Conservation (phyloP, 192 early-diverging fungal genomes). For the Podila clonocystis region DNA sequence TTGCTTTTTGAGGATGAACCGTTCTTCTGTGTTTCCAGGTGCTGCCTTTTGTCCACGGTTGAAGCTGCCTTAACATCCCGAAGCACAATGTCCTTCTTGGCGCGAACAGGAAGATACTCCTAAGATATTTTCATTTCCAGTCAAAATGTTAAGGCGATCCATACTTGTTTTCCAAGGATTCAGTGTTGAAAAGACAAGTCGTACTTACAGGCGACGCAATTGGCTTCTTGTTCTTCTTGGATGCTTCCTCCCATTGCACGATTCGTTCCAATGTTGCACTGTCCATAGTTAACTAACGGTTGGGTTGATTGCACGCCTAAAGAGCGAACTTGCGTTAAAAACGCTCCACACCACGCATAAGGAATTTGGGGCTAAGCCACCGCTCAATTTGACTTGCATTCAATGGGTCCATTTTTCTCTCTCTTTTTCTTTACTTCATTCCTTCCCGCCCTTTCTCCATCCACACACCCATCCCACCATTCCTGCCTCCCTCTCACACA, state of each 20-base stretch:
- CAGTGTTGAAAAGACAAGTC: not conserved
- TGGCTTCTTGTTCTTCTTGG: constrained; percentile 29
- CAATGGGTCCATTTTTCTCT: too few relatives aligned
- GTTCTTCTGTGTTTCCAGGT: not conserved
- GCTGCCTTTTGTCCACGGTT: not conserved
- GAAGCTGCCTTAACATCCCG: constrained; percentile 12
- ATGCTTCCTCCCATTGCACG: constrained; percentile 23
- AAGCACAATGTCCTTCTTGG: constrained; percentile 26
- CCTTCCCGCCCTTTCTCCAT: too few relatives aligned
- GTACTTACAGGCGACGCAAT: constrained; percentile 2
- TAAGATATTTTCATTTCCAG: not conserved
- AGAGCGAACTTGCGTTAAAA: not conserved
- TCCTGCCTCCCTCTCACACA: too few relatives aligned
- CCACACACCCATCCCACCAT: too few relatives aligned
- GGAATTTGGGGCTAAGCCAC: too few relatives aligned
- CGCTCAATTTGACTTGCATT: too few relatives aligned
- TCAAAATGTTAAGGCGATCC: not conserved
- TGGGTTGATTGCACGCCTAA: not conserved
- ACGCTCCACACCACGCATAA: too few relatives aligned
- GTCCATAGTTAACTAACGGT: constrained; percentile 20
- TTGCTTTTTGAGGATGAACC: not conserved
- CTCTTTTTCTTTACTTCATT: too few relatives aligned
- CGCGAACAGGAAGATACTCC: constrained; percentile 29
- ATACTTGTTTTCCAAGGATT: too few relatives aligned
- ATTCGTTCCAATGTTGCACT: constrained; percentile 10